Conservation (phyloP, 805 yeast species). For the Ogataea kodamae region DNA sequence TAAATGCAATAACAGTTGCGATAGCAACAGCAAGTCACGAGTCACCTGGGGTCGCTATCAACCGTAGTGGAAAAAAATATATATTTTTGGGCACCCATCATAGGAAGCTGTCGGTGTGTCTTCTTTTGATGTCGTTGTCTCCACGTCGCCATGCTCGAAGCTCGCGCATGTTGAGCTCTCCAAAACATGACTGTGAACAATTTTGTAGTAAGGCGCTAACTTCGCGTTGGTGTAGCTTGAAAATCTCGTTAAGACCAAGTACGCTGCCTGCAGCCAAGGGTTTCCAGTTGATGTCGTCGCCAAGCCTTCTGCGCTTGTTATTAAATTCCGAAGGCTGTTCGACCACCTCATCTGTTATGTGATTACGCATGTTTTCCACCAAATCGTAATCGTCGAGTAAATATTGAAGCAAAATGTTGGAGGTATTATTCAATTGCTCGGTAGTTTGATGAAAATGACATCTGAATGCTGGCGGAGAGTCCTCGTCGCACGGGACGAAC, state of each 20-base stretch:
- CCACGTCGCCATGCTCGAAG: conserved; percentile 27
- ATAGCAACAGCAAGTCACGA: too few relatives aligned
- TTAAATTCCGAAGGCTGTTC: conserved; percentile 6
- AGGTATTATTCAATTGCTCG: conserved; percentile 11
- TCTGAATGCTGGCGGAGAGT: conserved; percentile 12
- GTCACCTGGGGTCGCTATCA: too few relatives aligned
- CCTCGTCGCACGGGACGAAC: conserved; percentile 15
- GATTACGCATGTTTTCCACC: conserved; percentile 5
- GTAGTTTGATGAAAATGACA: conserved; percentile 14
- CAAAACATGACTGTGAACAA: conserved; percentile 20
- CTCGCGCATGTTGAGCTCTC: conserved; percentile 26
- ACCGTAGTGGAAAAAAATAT: not conserved
- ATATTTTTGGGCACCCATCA: conserved; percentile 1
- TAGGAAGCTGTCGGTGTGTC: conserved; percentile 4
- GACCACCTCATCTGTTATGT: conserved; percentile 1
- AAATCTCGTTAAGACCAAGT: conserved; percentile 22
- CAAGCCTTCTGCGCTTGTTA: conserved; percentile 22
- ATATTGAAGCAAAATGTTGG: conserved; percentile 10
- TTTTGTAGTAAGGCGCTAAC: conserved; percentile 16
- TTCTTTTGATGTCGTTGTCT: conserved; percentile 14
- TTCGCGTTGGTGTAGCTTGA: conserved; percentile 21
- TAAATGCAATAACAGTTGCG: too few relatives aligned
- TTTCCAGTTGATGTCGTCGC: conserved; percentile 27
- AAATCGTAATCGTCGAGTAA: conserved; percentile 17
- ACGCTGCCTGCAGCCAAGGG: conserved; percentile 22